Evolutionary conservation across 2,329 filamentous ascomycete genomes (phyloP).

Genomic region (Claviceps humidiphila): DNA sequence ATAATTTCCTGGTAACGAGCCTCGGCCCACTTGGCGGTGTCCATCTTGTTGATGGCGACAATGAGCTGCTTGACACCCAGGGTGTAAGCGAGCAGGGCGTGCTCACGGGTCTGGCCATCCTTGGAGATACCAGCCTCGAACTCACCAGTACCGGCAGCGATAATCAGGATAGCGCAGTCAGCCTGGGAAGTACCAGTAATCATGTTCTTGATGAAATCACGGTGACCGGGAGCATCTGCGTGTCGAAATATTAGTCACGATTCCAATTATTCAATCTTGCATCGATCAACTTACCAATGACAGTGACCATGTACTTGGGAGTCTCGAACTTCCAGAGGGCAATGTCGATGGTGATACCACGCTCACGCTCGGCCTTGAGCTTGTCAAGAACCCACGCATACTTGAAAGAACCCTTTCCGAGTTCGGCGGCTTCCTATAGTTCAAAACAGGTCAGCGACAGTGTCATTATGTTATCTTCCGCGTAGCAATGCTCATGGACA

Average conservation of each 20-base stretch:
- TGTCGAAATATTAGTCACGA: fast-evolving
- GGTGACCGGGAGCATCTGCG: conserved; percentile 89
- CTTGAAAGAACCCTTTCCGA: conserved; percentile 99
- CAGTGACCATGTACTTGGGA: conserved; percentile 92
- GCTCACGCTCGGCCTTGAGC: conserved; percentile 96
- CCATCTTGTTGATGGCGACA: conserved; percentile 99
- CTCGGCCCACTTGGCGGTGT: conserved; percentile 98
- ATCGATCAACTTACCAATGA: conserved; percentile 56
- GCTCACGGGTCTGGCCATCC: conserved; percentile 99
- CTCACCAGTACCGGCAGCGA: conserved; percentile 99
- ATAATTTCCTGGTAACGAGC: conserved; percentile 95
- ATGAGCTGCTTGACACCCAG: conserved; percentile 99
- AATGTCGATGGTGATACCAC: conserved; percentile 99
- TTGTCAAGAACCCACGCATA: conserved; percentile 99
- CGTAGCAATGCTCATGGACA: background rate
- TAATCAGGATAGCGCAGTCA: conserved; percentile 99
- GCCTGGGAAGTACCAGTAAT: conserved; percentile 99
- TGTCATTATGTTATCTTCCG: background rate
- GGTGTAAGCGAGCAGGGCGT: conserved; percentile 99
- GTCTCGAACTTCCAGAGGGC: conserved; percentile 99
- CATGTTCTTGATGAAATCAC: conserved; percentile 99
- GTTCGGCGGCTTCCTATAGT: conserved; percentile 84
- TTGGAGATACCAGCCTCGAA: conserved; percentile 99
- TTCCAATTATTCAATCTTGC: too few species aligned
- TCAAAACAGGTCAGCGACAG: conserved; percentile 4